Evolutionary conservation across 139 green algal genomes (phyloP).

Genomic region (Picochlorum sp.): DNA sequence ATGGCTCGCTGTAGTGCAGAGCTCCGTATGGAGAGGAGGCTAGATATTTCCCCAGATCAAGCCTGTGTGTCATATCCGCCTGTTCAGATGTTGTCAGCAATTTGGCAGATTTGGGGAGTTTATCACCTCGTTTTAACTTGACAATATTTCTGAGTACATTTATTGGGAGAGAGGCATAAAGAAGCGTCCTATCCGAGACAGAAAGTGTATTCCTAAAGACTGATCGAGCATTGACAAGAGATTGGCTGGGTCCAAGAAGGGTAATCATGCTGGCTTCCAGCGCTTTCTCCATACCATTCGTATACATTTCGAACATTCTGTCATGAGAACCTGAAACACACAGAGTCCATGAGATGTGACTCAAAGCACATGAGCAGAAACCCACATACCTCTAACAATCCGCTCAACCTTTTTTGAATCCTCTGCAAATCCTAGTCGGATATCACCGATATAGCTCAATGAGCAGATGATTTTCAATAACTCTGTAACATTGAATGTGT

Average conservation of each 20-base stretch:
- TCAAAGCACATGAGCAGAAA: too few species aligned
- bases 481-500: constrained; percentile 43
- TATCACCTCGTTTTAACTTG: not conserved
- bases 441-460: constrained; percentile 77
- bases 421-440: constrained; percentile 65
- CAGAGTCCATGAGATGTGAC: too few species aligned
- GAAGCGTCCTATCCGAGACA: constrained; percentile 7
- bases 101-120: not conserved
- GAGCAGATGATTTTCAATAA: constrained; percentile 54
- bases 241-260: not conserved
- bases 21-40: not conserved
- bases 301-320: not conserved
- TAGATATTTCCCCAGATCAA: not conserved
- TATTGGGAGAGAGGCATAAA: constrained; percentile 8
- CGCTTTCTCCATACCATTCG: not conserved
- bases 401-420: constrained; percentile 70
- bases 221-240: not conserved
- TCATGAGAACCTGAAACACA: not conserved
- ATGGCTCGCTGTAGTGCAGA: constrained; percentile 11
- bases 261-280: constrained; percentile 6
- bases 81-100: not conserved
- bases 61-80: not conserved
- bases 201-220: not conserved
- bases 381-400: constrained; percentile 43
- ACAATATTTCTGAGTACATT: not conserved